Base-by-base conservation (phyloP, 2,329 filamentous ascomycete species). In the Fusarium irregulare region DNA sequence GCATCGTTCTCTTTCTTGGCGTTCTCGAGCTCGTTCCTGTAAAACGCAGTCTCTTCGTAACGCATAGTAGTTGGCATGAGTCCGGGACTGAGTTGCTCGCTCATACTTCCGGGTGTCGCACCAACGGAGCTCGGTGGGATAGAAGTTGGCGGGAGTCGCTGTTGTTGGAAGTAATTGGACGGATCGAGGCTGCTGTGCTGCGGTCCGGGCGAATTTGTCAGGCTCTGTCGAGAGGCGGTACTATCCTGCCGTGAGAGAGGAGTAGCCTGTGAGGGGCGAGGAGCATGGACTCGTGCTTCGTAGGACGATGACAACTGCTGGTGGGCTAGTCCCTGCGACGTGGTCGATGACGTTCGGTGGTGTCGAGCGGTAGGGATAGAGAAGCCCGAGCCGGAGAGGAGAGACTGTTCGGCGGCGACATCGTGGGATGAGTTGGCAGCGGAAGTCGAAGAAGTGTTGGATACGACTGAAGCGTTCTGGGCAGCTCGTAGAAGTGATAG, bases 401-500 rank as follows among this genome's bases (percentile, higher is more conserved):
- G 80, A 45, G 87, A 85, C 11, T 82, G 79, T 48, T 88, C 85
- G 61, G 81, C 85, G 60, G 81, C 77, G 49, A 82, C 79, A 51
- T 87, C 86, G 71, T 83, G 81, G 40, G 80, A 82, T 20, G 86
- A 84, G 60, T 85, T 84, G 57, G 84, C 84, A 28, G 87, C 83
- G 1, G 87, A 89, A 5, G 85, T 84, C 1, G 88, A 91, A 5
- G 89, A 91, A n/a, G 87, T 79, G 75, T 90, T 91, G 46, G 89
- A 91, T 7, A 85, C 87, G 30, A 89, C 88, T 0, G 89, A 91
- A 9, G 88, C 88, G 75, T 91, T 91, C 62, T 91, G 88, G 25
- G 88, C 87, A 30, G 87, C 86, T 57, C 94, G 92, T n/a, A 98
- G 89, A 55, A 93, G 85, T 18, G 91, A 91, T 37, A 98, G 89